Evolutionary conservation across 2,329 filamentous ascomycete species (phyloP).

Genomic region (Pseudogymnoascus sp.): DNA sequence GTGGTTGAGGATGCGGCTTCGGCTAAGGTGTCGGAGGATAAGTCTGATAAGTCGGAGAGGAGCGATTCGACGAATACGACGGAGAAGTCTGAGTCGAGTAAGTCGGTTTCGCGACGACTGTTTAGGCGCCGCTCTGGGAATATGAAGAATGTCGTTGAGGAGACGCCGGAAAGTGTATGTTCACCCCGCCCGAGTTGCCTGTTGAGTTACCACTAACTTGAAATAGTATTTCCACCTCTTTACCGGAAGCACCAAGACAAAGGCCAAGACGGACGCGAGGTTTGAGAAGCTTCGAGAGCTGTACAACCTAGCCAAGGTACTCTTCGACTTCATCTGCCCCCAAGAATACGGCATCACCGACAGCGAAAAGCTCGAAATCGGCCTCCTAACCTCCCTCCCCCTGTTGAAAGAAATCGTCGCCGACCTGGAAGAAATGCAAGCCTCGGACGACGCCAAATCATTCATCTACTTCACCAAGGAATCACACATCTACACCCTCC

Average conservation of each 20-base stretch:
- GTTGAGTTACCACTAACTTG: conserved; percentile 20
- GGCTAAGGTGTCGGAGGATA: conserved; percentile 21
- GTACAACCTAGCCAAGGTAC: conserved; percentile 84
- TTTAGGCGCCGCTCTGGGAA: conserved; percentile 49
- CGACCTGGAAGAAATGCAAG: conserved; percentile 94
- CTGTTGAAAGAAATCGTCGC: conserved; percentile 94
- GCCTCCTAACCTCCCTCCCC: conserved; percentile 84
- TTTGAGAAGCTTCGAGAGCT: conserved; percentile 86
- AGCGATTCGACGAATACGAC: conserved; percentile 20
- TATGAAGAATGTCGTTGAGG: conserved; percentile 38
- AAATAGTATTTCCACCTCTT: conserved; percentile 82
- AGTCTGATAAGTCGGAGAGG: conserved; percentile 22
- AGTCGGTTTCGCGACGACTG: conserved; percentile 36
- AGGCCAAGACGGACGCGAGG: conserved; percentile 72
- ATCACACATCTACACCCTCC: conserved; percentile 93
- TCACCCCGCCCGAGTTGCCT: neutral
- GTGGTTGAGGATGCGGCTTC: conserved; percentile 25
- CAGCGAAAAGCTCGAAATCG: conserved; percentile 96
- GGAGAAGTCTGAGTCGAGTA: conserved; percentile 22
- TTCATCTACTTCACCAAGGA: conserved; percentile 99
- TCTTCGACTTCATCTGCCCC: conserved; percentile 97
- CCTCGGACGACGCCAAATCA: conserved; percentile 84
- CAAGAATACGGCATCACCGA: conserved; percentile 97
- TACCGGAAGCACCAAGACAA: conserved; percentile 63
- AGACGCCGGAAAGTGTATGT: conserved; percentile 38